phyloP scores from a whole-genome alignment of 257 asterid genomes.

The Solanum bulbocastanum region DNA sequence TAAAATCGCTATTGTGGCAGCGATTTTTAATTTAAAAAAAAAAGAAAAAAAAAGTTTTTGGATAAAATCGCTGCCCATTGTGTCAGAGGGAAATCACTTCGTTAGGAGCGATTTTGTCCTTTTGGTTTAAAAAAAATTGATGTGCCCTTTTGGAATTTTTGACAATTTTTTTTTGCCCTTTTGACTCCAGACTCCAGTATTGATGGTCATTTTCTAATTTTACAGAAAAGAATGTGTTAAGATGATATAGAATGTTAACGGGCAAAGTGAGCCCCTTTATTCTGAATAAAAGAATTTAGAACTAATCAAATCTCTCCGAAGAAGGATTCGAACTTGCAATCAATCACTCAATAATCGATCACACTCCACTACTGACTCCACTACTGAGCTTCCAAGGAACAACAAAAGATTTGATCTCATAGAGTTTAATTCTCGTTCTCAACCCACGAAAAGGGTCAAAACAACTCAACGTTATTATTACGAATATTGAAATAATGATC shows the following conservation, averaged over 20 bases:
- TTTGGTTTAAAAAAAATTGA: too few species aligned
- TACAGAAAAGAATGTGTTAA: not conserved
- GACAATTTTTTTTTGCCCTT: too few species aligned
- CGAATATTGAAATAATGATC: not conserved
- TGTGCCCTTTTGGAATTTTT: too few species aligned
- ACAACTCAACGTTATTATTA: not conserved
- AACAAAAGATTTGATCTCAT: not conserved
- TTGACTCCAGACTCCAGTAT: too few species aligned
- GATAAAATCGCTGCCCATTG: too few species aligned
- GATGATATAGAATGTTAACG: not conserved
- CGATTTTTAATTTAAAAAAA: too few species aligned
- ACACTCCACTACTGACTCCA: not conserved
- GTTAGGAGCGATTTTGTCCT: too few species aligned
- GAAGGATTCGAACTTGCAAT: not conserved
- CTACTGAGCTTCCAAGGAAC: not conserved
- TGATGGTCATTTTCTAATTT: not conserved
- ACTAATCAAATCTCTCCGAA: not conserved
- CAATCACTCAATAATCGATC: not conserved
- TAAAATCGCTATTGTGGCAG: too few species aligned
- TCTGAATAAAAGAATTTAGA: too few species aligned
- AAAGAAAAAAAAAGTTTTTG: too few species aligned
- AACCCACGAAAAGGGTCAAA: not conserved
- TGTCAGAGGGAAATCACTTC: too few species aligned
- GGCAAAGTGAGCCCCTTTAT: not conserved
- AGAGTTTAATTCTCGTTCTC: not conserved